Evolutionary conservation across 805 yeast genomes (phyloP).

Genomic region (Sugiyamaella chiloensis): DNA sequence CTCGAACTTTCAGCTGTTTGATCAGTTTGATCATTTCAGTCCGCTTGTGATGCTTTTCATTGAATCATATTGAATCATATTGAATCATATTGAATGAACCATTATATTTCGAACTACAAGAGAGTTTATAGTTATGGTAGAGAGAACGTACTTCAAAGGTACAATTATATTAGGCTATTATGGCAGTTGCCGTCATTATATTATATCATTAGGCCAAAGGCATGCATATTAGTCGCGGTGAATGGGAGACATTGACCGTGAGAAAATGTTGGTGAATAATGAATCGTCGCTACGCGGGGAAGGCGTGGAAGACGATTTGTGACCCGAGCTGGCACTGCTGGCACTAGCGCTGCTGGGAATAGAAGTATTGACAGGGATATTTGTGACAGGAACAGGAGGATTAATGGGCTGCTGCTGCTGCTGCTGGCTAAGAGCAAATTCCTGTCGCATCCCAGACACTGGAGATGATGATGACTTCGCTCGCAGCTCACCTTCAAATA

Average conservation of each 20-base stretch:
- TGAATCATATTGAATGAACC: no score
- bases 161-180: no score
- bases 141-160: no score
- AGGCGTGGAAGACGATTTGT: constrained; percentile 8
- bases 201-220: no score
- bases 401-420: neutral
- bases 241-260: constrained; percentile 12
- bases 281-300: constrained; percentile 11
- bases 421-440: neutral
- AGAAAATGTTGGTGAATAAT: constrained; percentile 5
- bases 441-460: constrained; percentile 1
- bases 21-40: no score
- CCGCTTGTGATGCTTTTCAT: no score
- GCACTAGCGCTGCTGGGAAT: constrained; percentile 10
- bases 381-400: neutral
- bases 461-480: constrained; percentile 21
- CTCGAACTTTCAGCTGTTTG: no score
- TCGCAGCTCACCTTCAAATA: constrained; percentile 15
- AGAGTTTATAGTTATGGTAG: no score
- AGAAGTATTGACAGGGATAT: neutral
- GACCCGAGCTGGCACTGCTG: constrained; percentile 3
- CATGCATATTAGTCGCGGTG: constrained; percentile 13
- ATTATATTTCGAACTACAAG: no score
- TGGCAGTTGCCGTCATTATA: no score
- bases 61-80: no score